Base-by-base conservation (phyloP, 2,329 filamentous ascomycete species). In the Cercospora janseana region DNA sequence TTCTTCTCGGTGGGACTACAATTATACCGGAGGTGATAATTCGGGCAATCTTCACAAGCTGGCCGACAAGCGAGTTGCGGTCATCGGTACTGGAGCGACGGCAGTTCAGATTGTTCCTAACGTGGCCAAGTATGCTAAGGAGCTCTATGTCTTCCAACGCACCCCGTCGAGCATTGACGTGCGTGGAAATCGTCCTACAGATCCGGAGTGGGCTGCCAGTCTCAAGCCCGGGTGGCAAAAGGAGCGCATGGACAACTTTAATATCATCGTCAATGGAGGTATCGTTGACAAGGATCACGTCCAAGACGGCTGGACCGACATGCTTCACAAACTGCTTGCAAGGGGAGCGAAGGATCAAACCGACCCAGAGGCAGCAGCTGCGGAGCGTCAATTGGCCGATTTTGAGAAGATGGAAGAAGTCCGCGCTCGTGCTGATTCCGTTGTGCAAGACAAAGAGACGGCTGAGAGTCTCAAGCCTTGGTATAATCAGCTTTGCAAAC, bases 401-500 rank as follows among this genome's bases (percentile, higher is more conserved):
- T 60, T 60, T 42, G 57, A 60, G 16, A 56, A 58, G 41, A 60
- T 60, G 40, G 72, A 80, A 16, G 54, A 63, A 2, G 62, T 78
- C 20, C 75, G 79, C 2, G 66, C 63, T 2, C 72, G 77, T 2
- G 69, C 75, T 6, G 75, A 78, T 20, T 58, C 68, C 0, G 63
- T 77, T 16, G 79, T 85, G 16, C 64, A 74, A 29, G 74, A 84
- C 56, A 65, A 66, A 9, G 65, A 63, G 1, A 79, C 75, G 0
- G 81, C 81, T 0, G 72, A 73, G 13, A 71, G 65, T 2, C 70
- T 84, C 4, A 79, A 80, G 60, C 70, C 79, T 0, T 82, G 78
- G 77, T 85, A 84, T 59, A 75, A 77, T 1, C 66, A 69, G 0
- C 82, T 77, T 73, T 85, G 82, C 70, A 85, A 86, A 63, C 75